Conservation (phyloP, 352 stramenopile genomes). For the Phytopythium oedochilum region DNA sequence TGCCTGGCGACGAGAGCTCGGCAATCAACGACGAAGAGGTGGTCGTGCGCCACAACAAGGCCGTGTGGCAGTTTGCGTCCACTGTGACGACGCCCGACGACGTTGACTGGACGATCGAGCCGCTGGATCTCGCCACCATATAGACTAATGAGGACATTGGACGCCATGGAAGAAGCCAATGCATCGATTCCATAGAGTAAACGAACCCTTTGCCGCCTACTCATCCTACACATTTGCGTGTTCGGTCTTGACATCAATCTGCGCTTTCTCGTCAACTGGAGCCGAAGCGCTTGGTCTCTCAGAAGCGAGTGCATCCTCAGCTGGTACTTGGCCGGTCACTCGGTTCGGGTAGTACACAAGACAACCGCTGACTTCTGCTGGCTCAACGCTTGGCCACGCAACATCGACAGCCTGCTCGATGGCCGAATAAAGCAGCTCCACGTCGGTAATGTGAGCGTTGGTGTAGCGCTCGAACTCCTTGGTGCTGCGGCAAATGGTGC, state of each 20-base stretch:
- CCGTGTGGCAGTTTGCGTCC: slow-evolving; percentile 26
- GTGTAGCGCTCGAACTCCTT: not conserved
- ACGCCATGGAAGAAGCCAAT: no score
- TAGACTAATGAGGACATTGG: no score
- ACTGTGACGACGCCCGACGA: slow-evolving; percentile 17
- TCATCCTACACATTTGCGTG: not conserved
- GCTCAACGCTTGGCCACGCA: no score
- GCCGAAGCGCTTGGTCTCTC: not conserved
- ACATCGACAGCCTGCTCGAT: not conserved
- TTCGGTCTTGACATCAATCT: not conserved
- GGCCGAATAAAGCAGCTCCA: not conserved
- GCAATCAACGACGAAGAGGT: slow-evolving; percentile 4
- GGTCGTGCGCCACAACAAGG: slow-evolving; percentile 9
- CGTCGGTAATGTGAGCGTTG: not conserved
- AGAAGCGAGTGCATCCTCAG: not conserved
- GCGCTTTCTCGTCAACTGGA: not conserved
- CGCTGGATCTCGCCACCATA: slow-evolving; percentile 14
- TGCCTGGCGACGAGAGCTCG: not conserved
- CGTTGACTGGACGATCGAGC: slow-evolving; percentile 25
- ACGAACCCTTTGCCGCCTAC: no score
- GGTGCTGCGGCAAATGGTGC: not conserved
- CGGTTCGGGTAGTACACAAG: not conserved
- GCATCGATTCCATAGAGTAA: no score
- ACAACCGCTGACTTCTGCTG: no score
- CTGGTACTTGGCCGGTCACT: not conserved